These are phyloP conservation scores for Citrus maxima DNA, from an alignment of 345 rosid genomes.

Conservation along the genomic window DNA sequence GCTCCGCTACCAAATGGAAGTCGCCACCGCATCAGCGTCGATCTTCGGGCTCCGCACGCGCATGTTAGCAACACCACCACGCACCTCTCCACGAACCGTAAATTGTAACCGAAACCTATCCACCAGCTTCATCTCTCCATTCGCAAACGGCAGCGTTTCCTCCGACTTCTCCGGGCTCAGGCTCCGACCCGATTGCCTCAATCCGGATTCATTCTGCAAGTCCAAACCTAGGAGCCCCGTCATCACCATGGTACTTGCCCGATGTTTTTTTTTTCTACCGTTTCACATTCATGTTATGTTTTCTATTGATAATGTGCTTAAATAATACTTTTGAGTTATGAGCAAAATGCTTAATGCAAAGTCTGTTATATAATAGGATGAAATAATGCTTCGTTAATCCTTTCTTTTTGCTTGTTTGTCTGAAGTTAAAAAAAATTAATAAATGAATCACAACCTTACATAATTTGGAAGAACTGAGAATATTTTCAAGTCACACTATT, in stretches of 20 bases:
- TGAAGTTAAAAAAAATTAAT: neutral
- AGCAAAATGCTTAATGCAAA: neutral
- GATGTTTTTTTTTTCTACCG: neutral
- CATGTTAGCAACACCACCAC: conserved; percentile 28
- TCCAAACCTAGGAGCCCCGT: conserved; percentile 67
- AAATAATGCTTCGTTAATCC: neutral
- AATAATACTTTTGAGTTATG: neutral
- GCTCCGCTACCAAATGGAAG: conserved; percentile 38
- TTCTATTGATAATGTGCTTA: neutral
- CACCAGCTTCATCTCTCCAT: conserved; percentile 42
- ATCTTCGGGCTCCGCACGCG: conserved; percentile 44
- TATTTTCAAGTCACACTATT: no score
- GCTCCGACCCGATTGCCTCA: conserved; percentile 42
- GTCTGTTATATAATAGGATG: neutral
- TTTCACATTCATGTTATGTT: neutral
- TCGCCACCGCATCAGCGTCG: conserved; percentile 43
- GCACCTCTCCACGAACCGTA: conserved; percentile 22
- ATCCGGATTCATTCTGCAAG: conserved; percentile 42
- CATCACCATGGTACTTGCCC: conserved; percentile 54
- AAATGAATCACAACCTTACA: no score
- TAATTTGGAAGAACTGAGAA: no score
- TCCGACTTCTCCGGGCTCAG: conserved; percentile 52
- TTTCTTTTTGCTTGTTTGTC: neutral
- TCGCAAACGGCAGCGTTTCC: conserved; percentile 42
- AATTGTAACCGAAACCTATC: conserved; percentile 30